Base-by-base conservation (phyloP, 2,329 filamentous ascomycete genomes). In the Parasarocladium wereldwijsianum region DNA sequence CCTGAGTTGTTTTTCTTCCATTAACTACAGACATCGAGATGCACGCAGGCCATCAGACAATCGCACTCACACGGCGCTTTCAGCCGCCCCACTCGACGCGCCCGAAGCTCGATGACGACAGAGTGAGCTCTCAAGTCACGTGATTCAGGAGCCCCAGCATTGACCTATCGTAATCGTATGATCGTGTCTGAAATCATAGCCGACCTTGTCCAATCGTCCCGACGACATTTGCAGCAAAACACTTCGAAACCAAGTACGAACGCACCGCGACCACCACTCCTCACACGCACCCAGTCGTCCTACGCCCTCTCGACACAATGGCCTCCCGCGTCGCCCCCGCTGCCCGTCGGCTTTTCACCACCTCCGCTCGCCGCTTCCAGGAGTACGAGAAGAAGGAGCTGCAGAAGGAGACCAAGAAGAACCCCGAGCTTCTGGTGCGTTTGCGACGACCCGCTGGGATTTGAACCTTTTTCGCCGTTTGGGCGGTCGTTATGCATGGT, bases 371-470 rank as follows among this genome's bases (percentile, higher is more conserved):
- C 44, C 66, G 66, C 36, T 43, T 70, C 40, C 49, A 56, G 41
- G 51, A 60, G 35, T 43, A 54, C 29, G 47, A 51, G 43, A 55
- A 64, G 47, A 42, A 55, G 37, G 53, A 54, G 45, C 64, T 72
- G 40, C 65, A 68, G 58, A 54, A 61, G 49, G 66, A 71, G 55
- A 58, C 60, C 47, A 71, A 68, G 64, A 62, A 60, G 50, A 59
- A 60, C 51, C 57, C 57, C 46, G 57, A 60, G 51, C 41, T 50
- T 40, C 43, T 56, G 48, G 55, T 60, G 50, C 54, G 56, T 58
- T 45, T n/a, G n/a, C n/a, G n/a, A n/a, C n/a, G n/a, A n/a, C n/a
- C n/a, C n/a, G n/a, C n/a, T n/a, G n/a, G n/a, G n/a, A n/a, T n/a
- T n/a, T n/a, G n/a, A n/a, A n/a, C n/a, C n/a, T n/a, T n/a, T n/a